Base-by-base conservation (phyloP, 805 yeast species). In the Candida dajiaensis region DNA sequence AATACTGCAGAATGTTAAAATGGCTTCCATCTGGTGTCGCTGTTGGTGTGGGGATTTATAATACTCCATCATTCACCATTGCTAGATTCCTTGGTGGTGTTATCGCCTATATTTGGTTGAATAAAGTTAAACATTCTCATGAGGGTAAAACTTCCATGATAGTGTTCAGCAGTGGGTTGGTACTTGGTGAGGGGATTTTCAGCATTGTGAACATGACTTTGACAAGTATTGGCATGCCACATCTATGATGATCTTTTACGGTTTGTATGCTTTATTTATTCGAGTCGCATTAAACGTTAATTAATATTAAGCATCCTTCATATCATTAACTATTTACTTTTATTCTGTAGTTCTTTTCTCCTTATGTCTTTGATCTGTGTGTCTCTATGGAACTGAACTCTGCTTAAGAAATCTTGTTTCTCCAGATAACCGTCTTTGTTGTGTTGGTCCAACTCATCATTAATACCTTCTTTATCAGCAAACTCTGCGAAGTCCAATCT, bases 21-120 rank as follows among this genome's bases (percentile, higher is more conserved):
- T 87, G 76, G 67, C 67, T 92, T 23, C 99, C 99, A 1, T 83
- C 89, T 20, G 99, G 99, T 12, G 95, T 94, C 23, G 97, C 99
- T 3, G 97, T 90, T 16, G 99, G 99, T 1, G 85, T 92, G 43
- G 98, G 99, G 16, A 89, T 92, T 50, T 94, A 92, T 65, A 94
- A 94, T 63, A 76, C 90, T 0, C 98, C 99, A 3, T 83, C 89
- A 41, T 94, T 92, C 67, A 94, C 98, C 0, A 70, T 92, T 40
- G 98, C 98, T 1, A 73, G 99, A 56, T 92, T 94, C 61, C 50
- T 89, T 20, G 99, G 99, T 10, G 99, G 99, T 2, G 55, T 85
- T 3, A 58, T 80, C 29, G 77, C 89, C 1, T 76, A 76, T 58
- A 51, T 68, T 53, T 80, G 90, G 89, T 52, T 79, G 48, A 67